A percentile compares a stretch with the other conserved stretches of the same genome.
phyloP scores from a whole-genome alignment of 768 basidiomycete species.

The Podaxis rugospora region DNA sequence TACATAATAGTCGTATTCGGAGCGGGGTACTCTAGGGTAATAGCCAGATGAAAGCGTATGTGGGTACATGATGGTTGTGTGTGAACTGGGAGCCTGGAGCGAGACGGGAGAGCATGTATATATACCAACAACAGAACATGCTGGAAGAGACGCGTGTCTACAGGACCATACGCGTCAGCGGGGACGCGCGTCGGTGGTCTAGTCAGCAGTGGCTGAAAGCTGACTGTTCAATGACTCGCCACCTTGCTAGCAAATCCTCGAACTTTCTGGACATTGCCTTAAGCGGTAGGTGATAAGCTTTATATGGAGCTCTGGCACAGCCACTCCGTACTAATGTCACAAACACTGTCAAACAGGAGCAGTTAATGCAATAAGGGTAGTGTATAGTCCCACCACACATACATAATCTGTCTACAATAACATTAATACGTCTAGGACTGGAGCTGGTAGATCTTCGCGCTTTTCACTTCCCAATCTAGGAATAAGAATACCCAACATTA shows the following conservation, averaged over 20 bases:
- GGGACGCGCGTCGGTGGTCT: slow-evolving; percentile 5
- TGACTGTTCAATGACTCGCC: not conserved
- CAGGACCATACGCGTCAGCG: slow-evolving; percentile 2
- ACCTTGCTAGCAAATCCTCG: not conserved
- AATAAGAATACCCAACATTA: not conserved
- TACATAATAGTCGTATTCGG: not conserved
- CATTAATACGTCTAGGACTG: not conserved
- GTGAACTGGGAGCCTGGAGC: not conserved
- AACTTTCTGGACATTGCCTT: slow-evolving; percentile 11
- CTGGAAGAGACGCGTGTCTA: not conserved
- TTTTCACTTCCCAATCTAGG: slow-evolving; percentile 79
- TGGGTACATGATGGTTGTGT: not conserved
- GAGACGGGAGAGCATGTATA: not conserved
- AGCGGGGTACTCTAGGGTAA: not conserved
- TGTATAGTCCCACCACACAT: not conserved
- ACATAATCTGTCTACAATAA: not conserved
- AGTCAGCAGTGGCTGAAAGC: not conserved
- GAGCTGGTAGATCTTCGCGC: slow-evolving; percentile 67
- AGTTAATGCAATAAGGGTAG: not conserved
- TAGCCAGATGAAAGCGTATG: not conserved
- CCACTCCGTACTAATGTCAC: not conserved
- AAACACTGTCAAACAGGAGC: not conserved
- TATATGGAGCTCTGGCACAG: not conserved
- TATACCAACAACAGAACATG: not conserved
- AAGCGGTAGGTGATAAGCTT: not conserved